Conservation (phyloP, 2,329 filamentous ascomycete species). For the Claviceps sp. region DNA sequence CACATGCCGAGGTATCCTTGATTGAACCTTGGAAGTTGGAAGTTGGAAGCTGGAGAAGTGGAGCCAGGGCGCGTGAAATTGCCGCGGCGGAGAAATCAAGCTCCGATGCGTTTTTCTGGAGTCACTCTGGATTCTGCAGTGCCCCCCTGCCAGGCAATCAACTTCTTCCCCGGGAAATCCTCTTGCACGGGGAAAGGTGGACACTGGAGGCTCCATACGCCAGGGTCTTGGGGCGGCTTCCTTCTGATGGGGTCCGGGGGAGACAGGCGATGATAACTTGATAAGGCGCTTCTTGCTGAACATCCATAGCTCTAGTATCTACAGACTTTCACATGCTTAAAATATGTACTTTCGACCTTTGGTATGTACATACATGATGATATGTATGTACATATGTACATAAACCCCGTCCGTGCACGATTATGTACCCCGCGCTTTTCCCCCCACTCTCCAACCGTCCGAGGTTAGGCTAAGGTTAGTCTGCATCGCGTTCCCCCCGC, state of each 20-base stretch:
- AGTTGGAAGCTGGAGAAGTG: neutral
- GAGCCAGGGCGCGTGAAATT: neutral
- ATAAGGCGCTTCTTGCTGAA: too few relatives aligned
- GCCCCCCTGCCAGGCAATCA: neutral
- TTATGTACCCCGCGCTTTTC: too few relatives aligned
- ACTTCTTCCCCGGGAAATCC: constrained; percentile 20
- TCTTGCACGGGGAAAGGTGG: constrained; percentile 12
- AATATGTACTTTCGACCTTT: too few relatives aligned
- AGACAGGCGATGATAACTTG: too few relatives aligned
- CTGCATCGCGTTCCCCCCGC: neutral
- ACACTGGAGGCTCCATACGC: too few relatives aligned
- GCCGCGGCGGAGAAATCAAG: neutral
- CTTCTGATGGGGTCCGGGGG: neutral
- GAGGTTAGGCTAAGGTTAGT: constrained; percentile 4
- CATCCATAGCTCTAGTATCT: too few relatives aligned
- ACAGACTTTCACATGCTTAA: too few relatives aligned
- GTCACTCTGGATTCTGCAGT: too few relatives aligned
- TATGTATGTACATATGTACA: too few relatives aligned
- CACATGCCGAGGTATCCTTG: neutral
- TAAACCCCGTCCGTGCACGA: too few relatives aligned
- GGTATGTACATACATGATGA: too few relatives aligned
- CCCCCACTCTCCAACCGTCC: neutral
- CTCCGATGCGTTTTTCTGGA: neutral
- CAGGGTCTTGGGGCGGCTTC: too few relatives aligned
- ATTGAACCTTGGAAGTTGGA: neutral